Evolutionary conservation across 2,329 filamentous ascomycete species (phyloP), one percentile per base, ranked within the genome.

Genomic region (Microcyclosporella mali): DNA sequence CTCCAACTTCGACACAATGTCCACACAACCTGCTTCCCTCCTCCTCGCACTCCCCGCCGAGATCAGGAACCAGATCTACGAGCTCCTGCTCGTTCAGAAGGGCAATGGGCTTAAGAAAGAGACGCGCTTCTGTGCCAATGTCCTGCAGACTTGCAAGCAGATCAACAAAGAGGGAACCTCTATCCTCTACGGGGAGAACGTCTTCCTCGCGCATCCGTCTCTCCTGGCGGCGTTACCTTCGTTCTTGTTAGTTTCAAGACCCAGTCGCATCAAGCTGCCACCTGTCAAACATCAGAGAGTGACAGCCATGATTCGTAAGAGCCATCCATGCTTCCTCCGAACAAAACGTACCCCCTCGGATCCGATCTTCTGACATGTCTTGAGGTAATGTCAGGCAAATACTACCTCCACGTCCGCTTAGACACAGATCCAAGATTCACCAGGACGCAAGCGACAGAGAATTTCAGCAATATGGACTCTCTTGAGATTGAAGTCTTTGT

Each of bases 351-450:
- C n/a, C n/a, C n/a, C n/a, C 15, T 34, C 32, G 8, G 28, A 29
- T 29, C 28, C 28, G n/a, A n/a, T 29, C n/a, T n/a, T 9, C 28
- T 9, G 9, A 29, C 28, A 29, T 29, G 28, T n/a, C 8, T 64
- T 0, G 57, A 64, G 1, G 38, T 49, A 3, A 50, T 66, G 16
- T 73, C 75, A 40, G 53, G 54, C 4, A 57, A 65, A 33, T 76
- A 66, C 64, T 66, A 69, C 37, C 54, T 77, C 12, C 57, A 62
- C 9, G 58, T 77, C 1, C 62, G 73, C 0, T 58, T 77, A 12
- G 73, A 76, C 44, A 70, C 64, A 3, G 73, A 77, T 56, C 62
- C 71, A 1, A 63, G 65, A 11, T 77, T 72, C 56, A 62, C 60
- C 3, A 49, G 49, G 2, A 46, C 51, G 18, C 61, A 70, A 34